Evolutionary conservation across 2,329 filamentous ascomycete species (phyloP).

Genomic region (Didymellaceae sp.): DNA sequence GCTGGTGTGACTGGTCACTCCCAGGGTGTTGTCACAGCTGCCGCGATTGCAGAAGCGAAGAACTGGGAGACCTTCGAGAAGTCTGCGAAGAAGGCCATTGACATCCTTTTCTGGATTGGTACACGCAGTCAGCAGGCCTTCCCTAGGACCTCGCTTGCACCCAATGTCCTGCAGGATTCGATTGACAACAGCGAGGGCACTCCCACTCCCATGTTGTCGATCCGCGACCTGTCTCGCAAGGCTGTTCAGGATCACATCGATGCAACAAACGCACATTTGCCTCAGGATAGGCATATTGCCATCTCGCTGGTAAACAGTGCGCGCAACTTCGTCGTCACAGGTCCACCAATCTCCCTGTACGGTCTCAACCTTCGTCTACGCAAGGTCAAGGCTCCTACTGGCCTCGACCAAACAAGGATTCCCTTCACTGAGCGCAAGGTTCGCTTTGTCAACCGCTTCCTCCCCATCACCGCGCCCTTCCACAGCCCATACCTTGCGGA

Average conservation of each 20-base stretch:
- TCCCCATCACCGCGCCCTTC: slow-evolving; percentile 97
- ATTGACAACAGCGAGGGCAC: slow-evolving; percentile 92
- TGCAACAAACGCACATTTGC: slow-evolving; percentile 94
- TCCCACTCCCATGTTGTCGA: slow-evolving; percentile 97
- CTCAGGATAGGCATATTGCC: slow-evolving; percentile 87
- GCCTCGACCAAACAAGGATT: slow-evolving; percentile 91
- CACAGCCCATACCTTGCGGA: slow-evolving; percentile 92
- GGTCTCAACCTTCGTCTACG: slow-evolving; percentile 93
- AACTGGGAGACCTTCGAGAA: slow-evolving; percentile 93
- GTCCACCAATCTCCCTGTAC: slow-evolving; percentile 93
- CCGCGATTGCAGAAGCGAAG: slow-evolving; percentile 86
- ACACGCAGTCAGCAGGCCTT: slow-evolving; percentile 97
- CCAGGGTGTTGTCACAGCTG: slow-evolving; percentile 92
- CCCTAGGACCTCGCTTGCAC: slow-evolving; percentile 90
- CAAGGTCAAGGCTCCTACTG: slow-evolving; percentile 97
- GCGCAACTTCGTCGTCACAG: slow-evolving; percentile 94
- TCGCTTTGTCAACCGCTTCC: slow-evolving; percentile 94
- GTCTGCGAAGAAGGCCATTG: slow-evolving; percentile 79
- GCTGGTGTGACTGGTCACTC: slow-evolving; percentile 94
- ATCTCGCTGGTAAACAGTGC: slow-evolving; percentile 97
- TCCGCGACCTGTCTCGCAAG: slow-evolving; percentile 85
- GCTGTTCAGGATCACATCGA: slow-evolving; percentile 97
- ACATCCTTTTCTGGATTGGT: slow-evolving; percentile 98
- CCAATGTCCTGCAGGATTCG: slow-evolving; percentile 89
- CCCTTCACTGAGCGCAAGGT: slow-evolving; percentile 96